A percentile compares a stretch with the other conserved stretches of the same genome.
phyloP scores from a whole-genome alignment of 208 protist genomes.

The Trypanosoma mega region DNA sequence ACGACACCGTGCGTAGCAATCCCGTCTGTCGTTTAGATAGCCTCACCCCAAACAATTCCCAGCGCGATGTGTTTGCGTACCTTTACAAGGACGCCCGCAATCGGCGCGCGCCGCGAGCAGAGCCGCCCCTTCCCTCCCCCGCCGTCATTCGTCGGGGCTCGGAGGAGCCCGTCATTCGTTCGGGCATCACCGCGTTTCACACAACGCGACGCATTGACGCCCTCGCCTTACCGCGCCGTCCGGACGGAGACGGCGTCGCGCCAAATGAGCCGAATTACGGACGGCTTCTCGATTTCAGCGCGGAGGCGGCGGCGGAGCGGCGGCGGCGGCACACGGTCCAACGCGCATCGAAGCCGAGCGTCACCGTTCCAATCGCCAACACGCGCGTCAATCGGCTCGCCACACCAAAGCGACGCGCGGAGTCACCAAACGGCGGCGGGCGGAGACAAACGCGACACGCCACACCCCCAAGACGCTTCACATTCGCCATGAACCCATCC shows the following conservation, averaged over 20 bases:
- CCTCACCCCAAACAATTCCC: not conserved
- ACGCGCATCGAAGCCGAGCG: too few relatives aligned
- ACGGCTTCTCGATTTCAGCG: constrained; percentile 49
- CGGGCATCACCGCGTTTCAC: constrained; percentile 14
- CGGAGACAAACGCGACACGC: too few relatives aligned
- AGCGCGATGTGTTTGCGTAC: constrained; percentile 6
- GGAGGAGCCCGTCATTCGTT: not conserved
- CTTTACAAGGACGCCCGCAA: constrained; percentile 11
- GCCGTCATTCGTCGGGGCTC: not conserved
- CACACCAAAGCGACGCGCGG: constrained; percentile 12
- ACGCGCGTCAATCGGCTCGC: constrained; percentile 20
- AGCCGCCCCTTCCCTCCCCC: too few relatives aligned
- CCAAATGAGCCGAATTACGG: constrained; percentile 57
- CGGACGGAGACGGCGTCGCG: not conserved
- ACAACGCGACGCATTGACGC: constrained; percentile 15
- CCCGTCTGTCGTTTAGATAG: not conserved
- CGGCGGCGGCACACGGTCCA: too few relatives aligned
- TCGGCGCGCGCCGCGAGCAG: constrained; percentile 1
- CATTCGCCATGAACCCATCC: too few relatives aligned
- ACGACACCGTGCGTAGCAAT: not conserved
- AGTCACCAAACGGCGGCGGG: not conserved
- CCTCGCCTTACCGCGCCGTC: constrained; percentile 16
- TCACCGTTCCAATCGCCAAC: constrained; percentile 1
- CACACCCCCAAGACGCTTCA: too few relatives aligned
- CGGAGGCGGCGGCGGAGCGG: constrained; percentile 44